Base-by-base conservation (phyloP, 352 stramenopile species). In the Elongisporangium senticosum region DNA sequence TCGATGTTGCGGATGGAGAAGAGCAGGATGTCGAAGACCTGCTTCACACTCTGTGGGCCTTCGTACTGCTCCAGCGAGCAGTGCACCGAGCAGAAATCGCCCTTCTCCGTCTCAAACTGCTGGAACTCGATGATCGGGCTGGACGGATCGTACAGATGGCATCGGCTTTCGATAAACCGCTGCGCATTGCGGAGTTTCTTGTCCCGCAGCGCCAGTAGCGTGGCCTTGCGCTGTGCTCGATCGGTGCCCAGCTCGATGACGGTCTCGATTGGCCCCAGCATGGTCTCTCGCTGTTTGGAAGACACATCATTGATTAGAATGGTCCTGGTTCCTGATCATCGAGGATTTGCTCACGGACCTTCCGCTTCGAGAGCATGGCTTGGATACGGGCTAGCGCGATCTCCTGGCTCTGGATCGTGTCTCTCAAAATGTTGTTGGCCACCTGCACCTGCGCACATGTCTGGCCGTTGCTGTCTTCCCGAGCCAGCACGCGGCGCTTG, bases 1-100 rank as follows among this genome's bases (percentile, higher is more conserved):
- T 87, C 77, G 4, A 87, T 58, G 55, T 85, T 87, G 62, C 62
- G 65, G 28, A 72, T 79, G 55, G 80, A 84, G 33, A 81, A 86
- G 14, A 69, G 53, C 26, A 81, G 61, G 5, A 75, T 54, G n/a
- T 87, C 77, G 49, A 75, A 80, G 40, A 86, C 71, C 33, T 83
- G 71, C 33, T 66, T 68, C 11, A 83, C 73, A 7, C 62, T 72
- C 5, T 64, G 48, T 13, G 62, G 59, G 40, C 64, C 66, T 26
- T 76, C 70, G 21, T 85, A 76, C 56, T 79, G 75, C 8, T 79
- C 56, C 1, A 85, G 52, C 20, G 68, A 70, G 51, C 83, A 85
- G 7, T 70, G 67, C 50, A 78, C 56, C 28, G 69, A 74, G 54
- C 70, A 84, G 47, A 68, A 72, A 33, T 85, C 74, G 1, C 75